Base-by-base conservation (phyloP, 2,329 filamentous ascomycete genomes). In the Colletotrichum musicola region DNA sequence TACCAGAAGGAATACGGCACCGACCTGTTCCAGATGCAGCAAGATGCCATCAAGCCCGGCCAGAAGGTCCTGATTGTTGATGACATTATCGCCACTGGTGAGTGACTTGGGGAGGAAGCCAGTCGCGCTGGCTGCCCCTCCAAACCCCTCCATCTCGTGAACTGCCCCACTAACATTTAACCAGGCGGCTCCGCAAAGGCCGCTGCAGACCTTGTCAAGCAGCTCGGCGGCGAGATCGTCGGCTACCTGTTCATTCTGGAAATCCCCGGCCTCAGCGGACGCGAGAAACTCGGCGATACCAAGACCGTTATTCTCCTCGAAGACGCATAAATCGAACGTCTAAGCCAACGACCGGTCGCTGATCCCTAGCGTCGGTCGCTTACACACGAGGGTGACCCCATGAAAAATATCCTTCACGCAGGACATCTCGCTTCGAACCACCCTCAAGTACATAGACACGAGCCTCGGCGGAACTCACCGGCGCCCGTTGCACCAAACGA, bases 21-120 rank as follows among this genome's bases (percentile, higher is more conserved):
- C 81, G 96, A 99, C 80, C 91, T 91, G 79, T 98, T 99, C 85
- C 93, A 98, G 87, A 97, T 99, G 85, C 96, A 99, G 85, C 85
- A 88, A 73, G 94, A 92, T 80, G 91, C 92, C 51, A 91, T 99
- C 76, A 91, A 92, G 83, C 86, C 89, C 59, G 95, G 95, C 42
- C 93, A 97, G 84, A 95, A 92, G 80, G 95, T 97, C 66, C 84
- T 99, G 71, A 88, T 99, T 73, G 94, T 99, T 38, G 96, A 99
- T 81, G 96, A 99, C 80, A 97, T 99, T 77, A 98, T 99, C 83
- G 96, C 96, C 65, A 99, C 96, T 72, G 95, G 95, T 97, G 86
- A 80, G 91, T 97, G 86, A 80, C 91, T 83, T 18, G 20, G 30
- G 30, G 30, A 35, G 30, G 10, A 35, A 35, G 30, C 30, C 30